Evolutionary conservation across 208 protist genomes (phyloP).

Genomic region (Kentomonas sorsogonicus): DNA sequence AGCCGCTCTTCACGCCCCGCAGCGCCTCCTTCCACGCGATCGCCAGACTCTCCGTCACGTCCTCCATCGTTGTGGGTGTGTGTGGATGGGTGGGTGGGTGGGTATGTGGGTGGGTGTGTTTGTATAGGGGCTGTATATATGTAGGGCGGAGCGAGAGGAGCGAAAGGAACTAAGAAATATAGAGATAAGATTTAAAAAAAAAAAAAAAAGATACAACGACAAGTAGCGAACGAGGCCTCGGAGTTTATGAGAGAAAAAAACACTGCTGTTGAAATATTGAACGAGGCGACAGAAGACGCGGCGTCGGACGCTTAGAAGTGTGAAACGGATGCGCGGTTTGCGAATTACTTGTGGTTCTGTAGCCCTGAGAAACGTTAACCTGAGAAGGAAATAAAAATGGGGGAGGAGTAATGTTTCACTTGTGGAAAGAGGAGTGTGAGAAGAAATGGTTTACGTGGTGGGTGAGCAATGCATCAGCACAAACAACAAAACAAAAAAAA

Average conservation of each 20-base stretch:
- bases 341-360: no score
- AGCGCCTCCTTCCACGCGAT: constrained; percentile 72
- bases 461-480: background rate
- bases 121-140: background rate
- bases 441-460: no score
- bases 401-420: background rate
- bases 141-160: background rate
- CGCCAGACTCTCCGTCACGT: constrained; percentile 55
- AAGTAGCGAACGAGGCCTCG: constrained; percentile 2
- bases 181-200: constrained; percentile 6
- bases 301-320: no score
- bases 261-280: background rate
- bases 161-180: constrained; percentile 1
- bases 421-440: no score
- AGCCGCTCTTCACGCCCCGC: constrained; percentile 60
- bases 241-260: constrained; percentile 11
- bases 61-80: constrained; percentile 35
- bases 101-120: constrained; percentile 3
- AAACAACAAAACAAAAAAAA: background rate
- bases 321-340: no score
- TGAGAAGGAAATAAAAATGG: no score
- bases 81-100: background rate
- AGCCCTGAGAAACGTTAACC: no score
- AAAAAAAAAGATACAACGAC: constrained; percentile 2
- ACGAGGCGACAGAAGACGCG: no score